Conservation (phyloP, 1,284 basidiomycete species). For the Pascua guehoae region DNA sequence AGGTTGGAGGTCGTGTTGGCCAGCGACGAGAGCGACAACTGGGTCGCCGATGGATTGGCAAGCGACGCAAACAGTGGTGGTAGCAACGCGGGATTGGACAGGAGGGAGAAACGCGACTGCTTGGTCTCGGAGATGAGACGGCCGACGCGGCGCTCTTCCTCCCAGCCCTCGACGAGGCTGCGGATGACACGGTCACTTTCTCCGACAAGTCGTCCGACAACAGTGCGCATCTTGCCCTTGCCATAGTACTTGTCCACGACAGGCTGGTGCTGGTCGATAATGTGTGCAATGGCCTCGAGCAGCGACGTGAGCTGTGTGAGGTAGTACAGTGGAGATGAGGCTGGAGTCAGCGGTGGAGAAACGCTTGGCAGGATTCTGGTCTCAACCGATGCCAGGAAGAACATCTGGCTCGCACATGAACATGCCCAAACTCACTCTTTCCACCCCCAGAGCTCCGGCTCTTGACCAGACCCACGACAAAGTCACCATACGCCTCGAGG, state of each 20-base stretch:
- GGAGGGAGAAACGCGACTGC: constrained; percentile 41
- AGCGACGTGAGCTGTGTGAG: constrained; percentile 80
- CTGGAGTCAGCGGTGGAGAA: constrained; percentile 50
- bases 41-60: constrained; percentile 10
- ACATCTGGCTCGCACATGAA: not conserved
- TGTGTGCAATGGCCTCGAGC: constrained; percentile 91
- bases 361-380: not conserved
- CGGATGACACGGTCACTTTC: constrained; percentile 83
- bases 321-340: constrained; percentile 84
- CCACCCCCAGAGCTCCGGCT: constrained; percentile 68
- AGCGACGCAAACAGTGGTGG: constrained; percentile 37
- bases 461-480: constrained; percentile 85
- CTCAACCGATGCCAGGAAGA: constrained; percentile 18
- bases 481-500: constrained; percentile 86
- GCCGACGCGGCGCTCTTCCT: constrained; percentile 67
- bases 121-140: constrained; percentile 48
- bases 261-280: constrained; percentile 95
- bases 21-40: constrained; percentile 36
- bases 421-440: constrained; percentile 60
- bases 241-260: constrained; percentile 98
- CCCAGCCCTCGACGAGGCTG: constrained; percentile 77
- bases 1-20: constrained; percentile 49
- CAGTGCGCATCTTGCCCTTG: constrained; percentile 72
- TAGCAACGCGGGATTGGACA: constrained; percentile 35
- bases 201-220: constrained; percentile 70